Conservation (phyloP, 2,329 filamentous ascomycete species). For the Aspergillus sp. region DNA sequence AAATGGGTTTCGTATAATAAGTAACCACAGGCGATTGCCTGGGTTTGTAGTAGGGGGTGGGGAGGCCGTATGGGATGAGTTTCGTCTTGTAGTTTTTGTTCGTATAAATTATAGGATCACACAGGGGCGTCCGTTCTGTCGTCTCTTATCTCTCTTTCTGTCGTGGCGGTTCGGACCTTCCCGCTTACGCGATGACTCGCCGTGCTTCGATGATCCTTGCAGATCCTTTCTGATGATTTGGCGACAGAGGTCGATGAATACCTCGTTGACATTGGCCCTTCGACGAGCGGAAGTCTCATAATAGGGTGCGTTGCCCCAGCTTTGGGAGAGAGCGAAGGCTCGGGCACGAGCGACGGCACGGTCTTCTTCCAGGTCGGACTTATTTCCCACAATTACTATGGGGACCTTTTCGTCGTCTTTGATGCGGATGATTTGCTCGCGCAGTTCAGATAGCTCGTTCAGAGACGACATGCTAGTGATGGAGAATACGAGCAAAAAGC, state of each 20-base stretch:
- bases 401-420: slow-evolving; percentile 82
- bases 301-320: slow-evolving; percentile 81
- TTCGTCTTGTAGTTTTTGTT: background rate
- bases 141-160: slow-evolving; percentile 27
- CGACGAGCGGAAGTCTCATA: slow-evolving; percentile 84
- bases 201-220: slow-evolving; percentile 29
- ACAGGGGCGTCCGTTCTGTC: slow-evolving; percentile 30
- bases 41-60: background rate
- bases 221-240: slow-evolving; percentile 73
- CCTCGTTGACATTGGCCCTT: slow-evolving; percentile 83
- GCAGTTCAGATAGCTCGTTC: slow-evolving; percentile 71
- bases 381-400: slow-evolving; percentile 89
- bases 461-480: slow-evolving; percentile 84
- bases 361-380: slow-evolving; percentile 83
- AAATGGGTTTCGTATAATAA: background rate
- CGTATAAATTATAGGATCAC: slow-evolving; percentile 30
- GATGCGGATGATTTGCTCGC: slow-evolving; percentile 85
- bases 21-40: too few relatives aligned
- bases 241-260: slow-evolving; percentile 77
- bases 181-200: slow-evolving; percentile 26
- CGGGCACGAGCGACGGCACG: slow-evolving; percentile 71
- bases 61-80: background rate
- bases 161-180: slow-evolving; percentile 31
- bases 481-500: slow-evolving; percentile 87
- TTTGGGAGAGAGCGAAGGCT: slow-evolving; percentile 79